Evolutionary conservation across 2,329 filamentous ascomycete species (phyloP).

Genomic region (Phialophora macrospora): DNA sequence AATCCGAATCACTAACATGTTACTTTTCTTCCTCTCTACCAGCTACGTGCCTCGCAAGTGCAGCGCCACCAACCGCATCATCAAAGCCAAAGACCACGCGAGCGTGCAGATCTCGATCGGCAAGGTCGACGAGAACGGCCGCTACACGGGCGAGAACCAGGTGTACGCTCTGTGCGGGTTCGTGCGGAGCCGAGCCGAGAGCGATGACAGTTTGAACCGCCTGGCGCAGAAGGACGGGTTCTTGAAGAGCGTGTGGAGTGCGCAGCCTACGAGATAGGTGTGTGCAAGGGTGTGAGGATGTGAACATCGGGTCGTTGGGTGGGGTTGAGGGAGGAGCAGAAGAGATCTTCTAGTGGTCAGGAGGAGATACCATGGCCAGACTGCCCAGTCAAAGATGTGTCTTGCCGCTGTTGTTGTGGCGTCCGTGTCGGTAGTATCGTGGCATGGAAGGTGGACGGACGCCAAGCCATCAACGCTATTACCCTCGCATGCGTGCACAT

Average conservation of each 20-base stretch:
- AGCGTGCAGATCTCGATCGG: constrained; percentile 95
- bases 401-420: too few species aligned
- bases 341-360: too few species aligned
- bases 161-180: constrained; percentile 97
- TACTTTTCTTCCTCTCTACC: constrained; percentile 28
- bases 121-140: constrained; percentile 99
- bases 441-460: too few species aligned
- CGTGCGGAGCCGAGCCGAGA: constrained; percentile 96
- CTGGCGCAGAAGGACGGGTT: constrained; percentile 94
- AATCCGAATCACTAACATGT: constrained; percentile 3
- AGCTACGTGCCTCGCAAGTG: constrained; percentile 99
- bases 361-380: background rate
- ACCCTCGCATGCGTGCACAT: too few species aligned
- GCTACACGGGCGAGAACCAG: constrained; percentile 95
- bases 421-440: too few species aligned
- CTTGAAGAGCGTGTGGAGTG: constrained; percentile 96
- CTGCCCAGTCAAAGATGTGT: too few species aligned
- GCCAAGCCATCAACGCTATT: too few species aligned
- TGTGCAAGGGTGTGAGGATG: background rate
- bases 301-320: background rate
- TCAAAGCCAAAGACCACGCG: constrained; percentile 99
- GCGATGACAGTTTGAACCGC: constrained; percentile 94
- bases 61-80: constrained; percentile 98
- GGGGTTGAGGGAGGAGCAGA: background rate
- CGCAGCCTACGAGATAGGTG: constrained; percentile 43